Percentiles rank a stretch among this genome's conserved stretches.
Conservation (phyloP, 371 early-diverging fungal species). For the Mucor mucedo region DNA sequence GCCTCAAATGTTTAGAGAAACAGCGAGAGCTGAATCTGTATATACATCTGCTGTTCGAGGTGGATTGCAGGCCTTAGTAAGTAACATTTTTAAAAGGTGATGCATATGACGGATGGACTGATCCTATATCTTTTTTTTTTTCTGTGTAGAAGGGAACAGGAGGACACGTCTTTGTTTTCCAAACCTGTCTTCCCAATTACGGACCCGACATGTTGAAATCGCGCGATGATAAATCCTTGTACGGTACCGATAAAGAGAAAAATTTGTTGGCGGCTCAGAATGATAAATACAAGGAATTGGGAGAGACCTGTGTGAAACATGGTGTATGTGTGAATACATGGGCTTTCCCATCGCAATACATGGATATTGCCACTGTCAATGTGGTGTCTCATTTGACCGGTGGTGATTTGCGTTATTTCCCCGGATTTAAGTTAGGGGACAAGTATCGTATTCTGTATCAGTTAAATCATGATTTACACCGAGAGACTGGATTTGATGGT, state of each 20-base stretch:
- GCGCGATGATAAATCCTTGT: constrained; percentile 86
- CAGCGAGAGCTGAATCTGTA: constrained; percentile 77
- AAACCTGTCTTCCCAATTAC: constrained; percentile 85
- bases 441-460: constrained; percentile 76
- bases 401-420: constrained; percentile 84
- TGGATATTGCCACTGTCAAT: constrained; percentile 88
- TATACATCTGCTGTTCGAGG: constrained; percentile 89
- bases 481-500: constrained; percentile 89
- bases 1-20: constrained; percentile 85
- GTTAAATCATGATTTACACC: constrained; percentile 71
- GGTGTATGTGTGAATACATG: constrained; percentile 90
- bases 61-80: constrained; percentile 77
- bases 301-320: constrained; percentile 77
- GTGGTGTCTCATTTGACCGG: constrained; percentile 80
- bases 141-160: constrained; percentile 58
- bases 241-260: constrained; percentile 93
- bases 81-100: constrained; percentile 1
- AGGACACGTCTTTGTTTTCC: constrained; percentile 88
- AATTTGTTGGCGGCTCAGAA: constrained; percentile 83
- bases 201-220: constrained; percentile 86
- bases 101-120: not conserved
- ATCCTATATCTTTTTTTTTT: not conserved
- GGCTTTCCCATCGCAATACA: constrained; percentile 84
- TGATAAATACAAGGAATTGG: constrained; percentile 85
- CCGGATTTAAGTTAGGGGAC: constrained; percentile 76